Evolutionary conservation across 1,139 yeast species (phyloP).

Genomic region (Kurtzmaniella natalensis): DNA sequence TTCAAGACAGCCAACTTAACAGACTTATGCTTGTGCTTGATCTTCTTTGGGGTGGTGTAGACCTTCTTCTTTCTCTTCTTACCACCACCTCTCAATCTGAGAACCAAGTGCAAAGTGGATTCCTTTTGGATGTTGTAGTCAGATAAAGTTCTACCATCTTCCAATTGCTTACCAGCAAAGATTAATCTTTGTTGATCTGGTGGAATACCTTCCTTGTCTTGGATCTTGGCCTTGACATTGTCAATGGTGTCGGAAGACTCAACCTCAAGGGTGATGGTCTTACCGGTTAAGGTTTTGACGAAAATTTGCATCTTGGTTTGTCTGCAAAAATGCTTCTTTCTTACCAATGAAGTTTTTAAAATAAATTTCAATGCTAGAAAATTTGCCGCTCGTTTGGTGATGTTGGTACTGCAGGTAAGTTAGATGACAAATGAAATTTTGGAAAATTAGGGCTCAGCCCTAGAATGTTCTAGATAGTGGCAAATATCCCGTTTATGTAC

Average conservation of each 20-base stretch:
- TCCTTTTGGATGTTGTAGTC: constrained; percentile 99
- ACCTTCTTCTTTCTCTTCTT: constrained; percentile 99
- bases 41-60: constrained; percentile 99
- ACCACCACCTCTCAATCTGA: constrained; percentile 99
- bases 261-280: constrained; percentile 98
- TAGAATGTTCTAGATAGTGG: too few species aligned
- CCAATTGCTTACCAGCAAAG: constrained; percentile 99
- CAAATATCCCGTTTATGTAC: too few species aligned
- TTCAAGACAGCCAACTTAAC: constrained; percentile 98
- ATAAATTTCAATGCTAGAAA: background rate
- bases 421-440: background rate
- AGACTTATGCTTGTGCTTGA: constrained; percentile 99
- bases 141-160: constrained; percentile 97
- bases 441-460: constrained; percentile 1
- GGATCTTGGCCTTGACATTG: constrained; percentile 98
- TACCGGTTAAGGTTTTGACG: constrained; percentile 98
- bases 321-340: constrained; percentile 51
- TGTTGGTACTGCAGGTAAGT: background rate
- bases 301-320: constrained; percentile 89
- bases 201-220: constrained; percentile 99
- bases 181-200: constrained; percentile 99
- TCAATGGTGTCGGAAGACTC: constrained; percentile 99
- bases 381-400: background rate
- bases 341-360: constrained; percentile 36
- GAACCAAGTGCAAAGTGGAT: constrained; percentile 95